A percentile compares a stretch with the other conserved stretches of the same genome.
Evolutionary conservation across 2,329 filamentous ascomycete species (phyloP).

Genomic region (Pezicula radicicola): DNA sequence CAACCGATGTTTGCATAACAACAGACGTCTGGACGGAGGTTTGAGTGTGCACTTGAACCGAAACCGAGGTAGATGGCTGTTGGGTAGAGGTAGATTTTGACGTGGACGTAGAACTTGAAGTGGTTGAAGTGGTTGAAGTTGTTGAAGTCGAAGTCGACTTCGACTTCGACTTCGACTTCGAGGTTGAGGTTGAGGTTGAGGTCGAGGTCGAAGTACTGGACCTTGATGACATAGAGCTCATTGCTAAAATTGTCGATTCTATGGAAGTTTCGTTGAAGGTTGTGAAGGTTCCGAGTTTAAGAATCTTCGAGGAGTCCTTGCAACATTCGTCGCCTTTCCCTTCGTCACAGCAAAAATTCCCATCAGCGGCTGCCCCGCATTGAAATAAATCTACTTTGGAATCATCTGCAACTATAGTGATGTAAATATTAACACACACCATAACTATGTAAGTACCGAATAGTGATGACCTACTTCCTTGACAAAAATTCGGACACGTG

Average conservation of each 20-base stretch:
- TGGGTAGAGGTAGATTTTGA: background rate
- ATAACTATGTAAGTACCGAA: background rate
- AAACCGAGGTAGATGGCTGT: background rate
- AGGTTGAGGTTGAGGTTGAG: background rate
- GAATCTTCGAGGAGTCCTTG: constrained; percentile 4
- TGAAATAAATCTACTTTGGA: constrained; percentile 7
- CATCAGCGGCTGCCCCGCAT: constrained; percentile 9
- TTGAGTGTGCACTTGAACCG: background rate
- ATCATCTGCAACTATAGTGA: constrained; percentile 4
- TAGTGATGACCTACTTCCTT: constrained; percentile 6
- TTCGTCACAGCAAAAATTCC: constrained; percentile 15
- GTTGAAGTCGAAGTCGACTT: background rate
- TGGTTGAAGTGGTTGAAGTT: background rate
- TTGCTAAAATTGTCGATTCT: background rate
- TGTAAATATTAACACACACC: background rate
- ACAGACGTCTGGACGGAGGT: background rate
- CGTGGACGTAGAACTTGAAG: background rate
- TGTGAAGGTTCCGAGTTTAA: constrained; percentile 5
- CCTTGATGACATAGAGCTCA: background rate
- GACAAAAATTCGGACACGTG: constrained; percentile 13
- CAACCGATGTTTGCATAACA: background rate
- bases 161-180: background rate
- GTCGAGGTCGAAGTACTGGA: background rate
- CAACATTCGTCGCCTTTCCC: constrained; percentile 11
- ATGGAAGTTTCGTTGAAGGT: constrained; percentile 5